phyloP scores from a whole-genome alignment of 2,329 filamentous ascomycete species.

The Fusarium brevicatenulatum region DNA sequence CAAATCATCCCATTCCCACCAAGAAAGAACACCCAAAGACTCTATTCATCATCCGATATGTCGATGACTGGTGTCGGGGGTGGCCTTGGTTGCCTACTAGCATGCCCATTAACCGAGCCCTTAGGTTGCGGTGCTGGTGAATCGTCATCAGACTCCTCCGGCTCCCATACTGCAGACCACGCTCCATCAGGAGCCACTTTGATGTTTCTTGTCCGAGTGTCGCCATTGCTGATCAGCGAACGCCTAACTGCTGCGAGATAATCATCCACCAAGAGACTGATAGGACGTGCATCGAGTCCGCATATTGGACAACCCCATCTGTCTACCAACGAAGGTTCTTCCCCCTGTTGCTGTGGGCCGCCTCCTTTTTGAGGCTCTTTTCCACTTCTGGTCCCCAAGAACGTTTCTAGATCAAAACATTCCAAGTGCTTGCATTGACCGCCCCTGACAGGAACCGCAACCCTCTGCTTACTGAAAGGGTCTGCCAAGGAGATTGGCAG shows the following conservation, averaged over 20 bases:
- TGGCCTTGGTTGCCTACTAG: constrained; percentile 18
- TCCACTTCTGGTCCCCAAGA: constrained; percentile 72
- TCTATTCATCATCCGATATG: constrained; percentile 43
- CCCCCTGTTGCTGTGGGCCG: constrained; percentile 12
- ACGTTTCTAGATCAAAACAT: constrained; percentile 90
- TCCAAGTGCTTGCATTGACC: constrained; percentile 78
- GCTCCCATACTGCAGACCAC: constrained; percentile 49
- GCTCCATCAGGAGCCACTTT: constrained; percentile 45
- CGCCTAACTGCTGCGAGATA: constrained; percentile 74
- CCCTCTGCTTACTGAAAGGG: constrained; percentile 73
- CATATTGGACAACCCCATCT: constrained; percentile 92
- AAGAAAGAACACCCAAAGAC: neutral
- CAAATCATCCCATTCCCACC: neutral
- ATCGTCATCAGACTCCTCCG: constrained; percentile 44
- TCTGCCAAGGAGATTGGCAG: constrained; percentile 71
- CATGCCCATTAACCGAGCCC: neutral
- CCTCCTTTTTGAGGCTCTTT: constrained; percentile 48
- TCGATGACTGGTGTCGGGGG: constrained; percentile 40
- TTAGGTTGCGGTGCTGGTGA: constrained; percentile 20
- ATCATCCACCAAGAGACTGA: constrained; percentile 75
- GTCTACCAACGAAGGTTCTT: constrained; percentile 68
- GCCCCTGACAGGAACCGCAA: constrained; percentile 77
- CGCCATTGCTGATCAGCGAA: constrained; percentile 53
- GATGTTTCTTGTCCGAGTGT: constrained; percentile 46
- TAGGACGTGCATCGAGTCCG: constrained; percentile 78